A percentile compares a stretch with the other conserved stretches of the same genome.
Conservation (phyloP, 2,329 filamentous ascomycete species). For the Graphilbum fragrans region DNA sequence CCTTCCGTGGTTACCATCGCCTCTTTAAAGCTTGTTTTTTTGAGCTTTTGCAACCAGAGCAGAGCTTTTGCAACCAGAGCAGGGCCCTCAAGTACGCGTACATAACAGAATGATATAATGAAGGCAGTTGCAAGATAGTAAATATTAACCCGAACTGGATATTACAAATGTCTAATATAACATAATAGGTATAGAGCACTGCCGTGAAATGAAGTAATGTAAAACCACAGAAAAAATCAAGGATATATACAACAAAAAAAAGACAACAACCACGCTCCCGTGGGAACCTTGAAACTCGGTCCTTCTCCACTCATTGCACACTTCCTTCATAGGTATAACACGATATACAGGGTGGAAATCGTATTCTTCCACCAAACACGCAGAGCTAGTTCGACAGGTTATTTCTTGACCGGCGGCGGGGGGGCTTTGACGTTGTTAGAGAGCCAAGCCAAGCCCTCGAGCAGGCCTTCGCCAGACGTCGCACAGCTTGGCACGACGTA, state of each 20-base stretch:
- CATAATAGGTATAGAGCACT: not conserved
- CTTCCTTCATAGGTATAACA: not conserved
- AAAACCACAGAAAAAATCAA: not conserved
- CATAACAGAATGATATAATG: no score
- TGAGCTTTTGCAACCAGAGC: not conserved
- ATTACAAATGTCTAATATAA: not conserved
- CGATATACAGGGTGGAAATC: not conserved
- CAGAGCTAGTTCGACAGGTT: no score
- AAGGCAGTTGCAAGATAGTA: no score
- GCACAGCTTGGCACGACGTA: conserved; percentile 76
- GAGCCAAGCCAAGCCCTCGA: conserved; percentile 73
- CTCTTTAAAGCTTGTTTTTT: not conserved
- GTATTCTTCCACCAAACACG: conserved; percentile 2
- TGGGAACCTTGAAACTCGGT: no score
- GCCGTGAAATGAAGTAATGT: not conserved
- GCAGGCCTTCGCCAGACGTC: conserved; percentile 67
- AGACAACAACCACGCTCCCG: no score
- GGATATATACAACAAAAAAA: not conserved
- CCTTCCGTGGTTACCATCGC: not conserved
- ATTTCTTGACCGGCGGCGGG: conserved; percentile 42
- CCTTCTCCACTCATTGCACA: no score
- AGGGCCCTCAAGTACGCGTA: no score
- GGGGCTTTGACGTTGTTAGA: conserved; percentile 71
- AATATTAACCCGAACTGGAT: not conserved
- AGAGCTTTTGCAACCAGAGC: not conserved